phyloP scores from a whole-genome alignment of 2,329 filamentous ascomycete genomes.

The Exophiala aquamarina region DNA sequence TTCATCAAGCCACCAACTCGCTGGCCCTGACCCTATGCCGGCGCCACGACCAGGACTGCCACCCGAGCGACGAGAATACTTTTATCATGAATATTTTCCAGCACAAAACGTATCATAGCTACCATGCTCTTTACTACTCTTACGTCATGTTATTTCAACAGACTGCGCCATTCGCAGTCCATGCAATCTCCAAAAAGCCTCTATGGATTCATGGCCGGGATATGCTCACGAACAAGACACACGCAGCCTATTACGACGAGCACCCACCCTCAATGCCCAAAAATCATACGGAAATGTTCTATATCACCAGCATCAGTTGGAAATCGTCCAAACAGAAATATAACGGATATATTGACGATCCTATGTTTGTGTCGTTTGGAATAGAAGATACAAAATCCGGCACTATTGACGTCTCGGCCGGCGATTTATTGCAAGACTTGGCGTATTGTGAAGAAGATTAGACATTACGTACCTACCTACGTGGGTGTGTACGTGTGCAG shows the following conservation, averaged over 20 bases:
- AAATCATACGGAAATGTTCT: conserved; percentile 50
- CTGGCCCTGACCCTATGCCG: conserved; percentile 56
- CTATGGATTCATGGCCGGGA: conserved; percentile 55
- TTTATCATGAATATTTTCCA: conserved; percentile 58
- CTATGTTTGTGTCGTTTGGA: conserved; percentile 56
- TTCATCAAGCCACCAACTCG: conserved; percentile 62
- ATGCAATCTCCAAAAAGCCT: conserved; percentile 34
- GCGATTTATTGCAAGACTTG: conserved; percentile 48
- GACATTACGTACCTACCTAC: too few relatives aligned
- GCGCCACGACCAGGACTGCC: conserved; percentile 47
- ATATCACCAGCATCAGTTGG: conserved; percentile 59
- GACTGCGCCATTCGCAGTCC: conserved; percentile 15
- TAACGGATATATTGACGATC: conserved; percentile 58
- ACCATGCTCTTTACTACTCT: conserved; percentile 36
- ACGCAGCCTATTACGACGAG: conserved; percentile 8
- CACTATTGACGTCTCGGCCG: conserved; percentile 52
- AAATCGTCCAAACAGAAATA: conserved; percentile 48
- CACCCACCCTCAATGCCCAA: conserved; percentile 7
- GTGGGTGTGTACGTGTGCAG: too few relatives aligned
- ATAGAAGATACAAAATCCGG: conserved; percentile 53
- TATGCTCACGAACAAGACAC: conserved; percentile 13
- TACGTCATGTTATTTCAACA: conserved; percentile 22
- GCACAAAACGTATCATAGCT: conserved; percentile 51
- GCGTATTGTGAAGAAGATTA: conserved; percentile 32
- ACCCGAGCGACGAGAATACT: conserved; percentile 47